A percentile compares a stretch with the other conserved stretches of the same genome.
These are phyloP conservation scores for Poronia punctata DNA, from an alignment of 495 filamentous ascomycete genomes.

Conservation along the genomic window DNA sequence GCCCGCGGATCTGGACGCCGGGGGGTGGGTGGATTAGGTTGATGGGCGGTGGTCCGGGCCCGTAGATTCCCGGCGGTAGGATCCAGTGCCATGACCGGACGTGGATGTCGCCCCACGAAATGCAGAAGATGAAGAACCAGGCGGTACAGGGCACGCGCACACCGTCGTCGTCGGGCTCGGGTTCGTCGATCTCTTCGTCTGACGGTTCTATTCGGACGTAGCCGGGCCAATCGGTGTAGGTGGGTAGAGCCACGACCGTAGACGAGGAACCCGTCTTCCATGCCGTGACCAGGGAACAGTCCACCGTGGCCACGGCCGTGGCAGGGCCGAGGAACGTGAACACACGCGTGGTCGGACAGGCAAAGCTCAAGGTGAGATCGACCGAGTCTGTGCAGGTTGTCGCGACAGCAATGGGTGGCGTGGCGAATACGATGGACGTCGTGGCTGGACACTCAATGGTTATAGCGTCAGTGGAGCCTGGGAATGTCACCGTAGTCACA, in stretches of 20 bases:
- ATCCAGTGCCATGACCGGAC: slow-evolving; percentile 10
- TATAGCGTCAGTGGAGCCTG: not conserved
- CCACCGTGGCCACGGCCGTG: not conserved
- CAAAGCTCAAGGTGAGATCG: not conserved
- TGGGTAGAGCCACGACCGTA: not conserved
- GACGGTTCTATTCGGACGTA: not conserved
- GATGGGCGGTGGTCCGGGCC: slow-evolving; percentile 10
- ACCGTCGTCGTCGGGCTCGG: slow-evolving; percentile 5
- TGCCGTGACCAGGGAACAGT: not conserved
- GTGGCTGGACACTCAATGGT: not conserved
- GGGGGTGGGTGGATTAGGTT: slow-evolving; percentile 1
- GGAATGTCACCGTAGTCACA: slow-evolving; percentile 1
- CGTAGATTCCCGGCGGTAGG: slow-evolving; percentile 14
- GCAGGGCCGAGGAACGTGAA: not conserved
- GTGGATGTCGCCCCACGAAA: slow-evolving; percentile 5
- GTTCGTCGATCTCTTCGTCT: not conserved
- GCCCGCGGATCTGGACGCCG: slow-evolving; percentile 9
- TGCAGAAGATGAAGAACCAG: slow-evolving; percentile 17
- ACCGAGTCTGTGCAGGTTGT: slow-evolving; percentile 1
- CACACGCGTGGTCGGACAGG: not conserved
- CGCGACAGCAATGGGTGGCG: not conserved
- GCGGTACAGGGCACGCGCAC: slow-evolving; percentile 1
- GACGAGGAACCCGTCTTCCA: not conserved
- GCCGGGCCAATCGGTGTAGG: not conserved
- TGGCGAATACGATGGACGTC: not conserved